A percentile compares a stretch with the other conserved stretches of the same genome.
phyloP scores from a whole-genome alignment of 257 asterid species.

The Coffea eugenioides region DNA sequence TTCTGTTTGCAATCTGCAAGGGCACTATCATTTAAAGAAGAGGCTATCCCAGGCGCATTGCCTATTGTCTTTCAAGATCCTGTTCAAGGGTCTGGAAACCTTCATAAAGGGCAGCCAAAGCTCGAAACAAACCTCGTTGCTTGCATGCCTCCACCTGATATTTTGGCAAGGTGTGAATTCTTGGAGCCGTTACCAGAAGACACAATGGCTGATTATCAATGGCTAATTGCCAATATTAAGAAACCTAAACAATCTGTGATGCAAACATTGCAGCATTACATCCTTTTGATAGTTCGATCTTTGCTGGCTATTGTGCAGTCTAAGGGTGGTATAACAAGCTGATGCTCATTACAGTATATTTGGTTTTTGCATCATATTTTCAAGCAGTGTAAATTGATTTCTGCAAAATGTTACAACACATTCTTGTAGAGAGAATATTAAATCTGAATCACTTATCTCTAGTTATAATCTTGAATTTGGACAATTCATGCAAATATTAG shows the following conservation, averaged over 20 bases:
- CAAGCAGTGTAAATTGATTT: neutral
- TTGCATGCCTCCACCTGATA: slow-evolving; percentile 67
- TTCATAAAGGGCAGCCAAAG: slow-evolving; percentile 51
- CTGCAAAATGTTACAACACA: neutral
- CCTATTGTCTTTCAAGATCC: slow-evolving; percentile 54
- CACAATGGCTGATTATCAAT: slow-evolving; percentile 55
- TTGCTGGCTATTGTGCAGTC: slow-evolving; percentile 35
- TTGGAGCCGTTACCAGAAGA: slow-evolving; percentile 76
- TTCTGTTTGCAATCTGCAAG: slow-evolving; percentile 82
- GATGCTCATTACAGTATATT: neutral
- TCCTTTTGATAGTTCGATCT: slow-evolving; percentile 25
- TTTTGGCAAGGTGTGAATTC: slow-evolving; percentile 68
- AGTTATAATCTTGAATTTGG: too few species aligned
- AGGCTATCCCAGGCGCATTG: slow-evolving; percentile 67
- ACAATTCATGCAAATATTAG: too few species aligned
- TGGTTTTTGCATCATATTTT: neutral
- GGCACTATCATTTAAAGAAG: slow-evolving; percentile 58
- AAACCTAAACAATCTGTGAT: slow-evolving; percentile 32
- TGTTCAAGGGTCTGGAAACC: slow-evolving; percentile 27
- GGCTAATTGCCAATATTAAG: slow-evolving; percentile 46
- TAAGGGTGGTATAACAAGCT: slow-evolving; percentile 20
- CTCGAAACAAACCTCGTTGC: slow-evolving; percentile 67
- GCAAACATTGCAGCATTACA: slow-evolving; percentile 24
- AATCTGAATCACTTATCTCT: too few species aligned
- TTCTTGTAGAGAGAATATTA: neutral